Base-by-base conservation (phyloP, 139 green algal genomes). In the Chlorella sorokiniana region DNA sequence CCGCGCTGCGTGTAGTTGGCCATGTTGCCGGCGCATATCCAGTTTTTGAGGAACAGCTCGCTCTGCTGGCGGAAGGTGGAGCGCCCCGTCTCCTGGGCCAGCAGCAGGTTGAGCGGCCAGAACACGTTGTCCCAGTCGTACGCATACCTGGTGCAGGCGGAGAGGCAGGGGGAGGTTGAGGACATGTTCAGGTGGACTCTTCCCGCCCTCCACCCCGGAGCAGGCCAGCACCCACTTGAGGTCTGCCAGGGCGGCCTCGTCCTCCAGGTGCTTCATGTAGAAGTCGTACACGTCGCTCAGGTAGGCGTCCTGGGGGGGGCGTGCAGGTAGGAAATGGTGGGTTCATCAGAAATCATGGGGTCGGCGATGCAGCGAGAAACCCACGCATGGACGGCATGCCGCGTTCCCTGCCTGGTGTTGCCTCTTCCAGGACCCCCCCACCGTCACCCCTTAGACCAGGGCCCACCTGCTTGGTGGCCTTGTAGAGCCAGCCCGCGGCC, bases 401-500 rank as follows among this genome's bases (percentile, higher is more conserved):
- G 45, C 45, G 7, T 22, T 20, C 10, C 52, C 52, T 61, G 20
- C 52, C 52, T 20, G 6, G 20, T 22, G 3, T 22, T 3, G 20
- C 52, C 6, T 20, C 52, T 25, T 22, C 52, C 54, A 8, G n/a
- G n/a, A 25, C 20, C 31, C 4, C 54, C 54, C 20, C 4, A 35
- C 14, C 64, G 4, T 10, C 63, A 48, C 64, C 23, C 22, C 16
- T 27, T 25, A 7, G 4, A 14, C 2, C 33, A 14, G 10, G 0
- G 31, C 51, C 35, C 51, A 79, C 74, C 77, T 76, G 51, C 77
- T 83, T 83, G 20, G 91, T 92, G 23, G 89, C 90, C 33, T 88
- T 86, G 85, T 91, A 95, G 78, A 95, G 76, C 91, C 91, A 95
- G 33, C 82, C 85, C 14, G 91, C 90, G 2, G 84, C 87, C 90